These are phyloP conservation scores for Pythium insidiosum DNA, from an alignment of 352 stramenopile species.

Conservation along the genomic window DNA sequence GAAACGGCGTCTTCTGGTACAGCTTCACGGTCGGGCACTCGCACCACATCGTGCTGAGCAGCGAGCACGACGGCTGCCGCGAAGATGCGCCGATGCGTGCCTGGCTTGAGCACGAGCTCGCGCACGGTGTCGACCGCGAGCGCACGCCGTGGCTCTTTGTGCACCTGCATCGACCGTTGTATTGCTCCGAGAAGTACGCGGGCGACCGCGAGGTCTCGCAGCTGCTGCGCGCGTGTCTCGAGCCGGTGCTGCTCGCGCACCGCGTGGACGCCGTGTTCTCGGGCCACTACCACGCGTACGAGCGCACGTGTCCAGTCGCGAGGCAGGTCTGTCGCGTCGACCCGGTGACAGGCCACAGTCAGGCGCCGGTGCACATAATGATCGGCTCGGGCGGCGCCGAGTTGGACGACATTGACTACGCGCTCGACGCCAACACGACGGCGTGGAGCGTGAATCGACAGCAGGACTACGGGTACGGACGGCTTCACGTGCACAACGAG, in stretches of 20 bases:
- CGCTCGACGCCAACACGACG: background rate
- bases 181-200: constrained; percentile 13
- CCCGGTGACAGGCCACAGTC: constrained; percentile 2
- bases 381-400: constrained; percentile 32
- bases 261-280: constrained; percentile 20
- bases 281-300: constrained; percentile 26
- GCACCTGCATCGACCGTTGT: constrained; percentile 22
- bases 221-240: constrained; percentile 9
- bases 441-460: constrained; percentile 19
- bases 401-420: constrained; percentile 25
- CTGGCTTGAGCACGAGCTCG: constrained; percentile 23
- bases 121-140: constrained; percentile 16
- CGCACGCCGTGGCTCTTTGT: constrained; percentile 25
- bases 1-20: constrained; percentile 24
- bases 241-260: constrained; percentile 17
- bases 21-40: constrained; percentile 18
- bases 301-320: constrained; percentile 21
- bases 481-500: constrained; percentile 29
- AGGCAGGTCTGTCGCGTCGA: constrained; percentile 13
- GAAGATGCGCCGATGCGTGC: constrained; percentile 14
- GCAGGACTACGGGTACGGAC: constrained; percentile 28
- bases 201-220: constrained; percentile 11
- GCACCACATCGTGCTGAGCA: constrained; percentile 20
- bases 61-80: constrained; percentile 23
- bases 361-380: constrained; percentile 30